Base-by-base conservation (phyloP, 148 eudicot species). In the Silene latifolia region DNA sequence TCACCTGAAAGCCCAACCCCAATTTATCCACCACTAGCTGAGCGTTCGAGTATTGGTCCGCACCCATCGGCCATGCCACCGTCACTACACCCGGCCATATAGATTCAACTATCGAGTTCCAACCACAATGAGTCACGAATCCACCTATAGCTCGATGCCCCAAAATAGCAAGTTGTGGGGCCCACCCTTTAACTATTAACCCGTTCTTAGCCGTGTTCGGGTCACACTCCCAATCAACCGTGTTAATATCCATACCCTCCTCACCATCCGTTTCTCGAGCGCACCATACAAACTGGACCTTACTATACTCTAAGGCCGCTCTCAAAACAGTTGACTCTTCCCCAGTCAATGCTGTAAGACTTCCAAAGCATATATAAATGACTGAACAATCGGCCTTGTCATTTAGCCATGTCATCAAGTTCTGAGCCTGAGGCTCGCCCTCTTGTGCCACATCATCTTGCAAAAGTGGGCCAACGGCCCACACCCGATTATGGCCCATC, bases 101-200 rank as follows among this genome's bases (percentile, higher is more conserved):
- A 4, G 84, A 79, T 65, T 88, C 91, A 20, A 84, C 24, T 5
- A 76, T 48, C 54, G 90, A 87, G 77, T 85, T 85, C 90, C 88
- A 83, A 0, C 90, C 88, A 42, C 86, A 85, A 35, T 87, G 90
- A 11, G 83, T 85, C 80, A 87, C 20, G 48, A 87, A 87, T 53
- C 78, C 84, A 1, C 78, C 88, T 4, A 79, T 35, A 1, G 83
- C 81, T 27, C 58, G 70, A 63, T 87, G 87, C 20, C 75, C 44
- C 59, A 87, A 35, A 19, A 87, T 85, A 71, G 53, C 77, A 20
- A 75, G 21, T 74, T 87, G 86, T 12, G 90, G 90, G 7, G 79
- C 88, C 88, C 90, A 83, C 3, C 80, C 86, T 17, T 51, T 77
- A 11, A 85, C 23, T 21, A 85, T 75, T 8, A 85, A 1, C 23